Evolutionary conservation across 192 early-diverging fungal species (phyloP), one percentile per base, ranked within the genome.

Genomic region (Gamsiella multidivaricata): DNA sequence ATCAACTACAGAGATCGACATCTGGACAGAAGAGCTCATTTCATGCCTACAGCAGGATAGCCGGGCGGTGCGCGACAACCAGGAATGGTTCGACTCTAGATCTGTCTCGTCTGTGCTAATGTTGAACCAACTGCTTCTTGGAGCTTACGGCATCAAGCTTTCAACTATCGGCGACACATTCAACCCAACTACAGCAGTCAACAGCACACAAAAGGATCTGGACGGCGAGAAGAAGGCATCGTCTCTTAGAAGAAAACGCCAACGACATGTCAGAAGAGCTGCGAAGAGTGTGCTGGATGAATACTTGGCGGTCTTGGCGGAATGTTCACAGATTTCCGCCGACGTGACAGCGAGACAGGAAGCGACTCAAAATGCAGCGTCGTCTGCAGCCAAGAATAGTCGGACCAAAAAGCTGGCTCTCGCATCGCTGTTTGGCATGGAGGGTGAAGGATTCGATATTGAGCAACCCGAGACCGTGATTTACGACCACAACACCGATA

Each of bases 51-150:
- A 69, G 25, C 54, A 57, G 37, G 65, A 68, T 20, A 31, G 60
- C 36, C 61, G 49, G 3, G 22, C 26, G 33, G 74, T 69, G 2
- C 74, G 66, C 2, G 74, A 63, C 10, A 51, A 47, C 15, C 59
- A 69, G 36, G 74, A 61, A 29, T 78, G 74, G 74, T 78, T 78
- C 39, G 36, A 58, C 20, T 8, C 36, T 0, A 36, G 47, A n/a
- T 29, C 65, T 3, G 74, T 58, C 25, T 78, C 74, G 2, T 41
- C 33, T 3, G 61, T 78, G 1, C 56, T 69, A 4, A 37, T 78
- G 32, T 20, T 78, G 46, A 78, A 69, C 25, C 74, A 78, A 23
- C n/a, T 78, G 10, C 45, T 78, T 7, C 39, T 78, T 3, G 74
- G 74, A 12, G 74, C 74, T 0, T 17, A 61, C 2, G 46, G 42